Evolutionary conservation across 495 filamentous ascomycete species (phyloP).

Genomic region (Annulohypoxylon bovei): DNA sequence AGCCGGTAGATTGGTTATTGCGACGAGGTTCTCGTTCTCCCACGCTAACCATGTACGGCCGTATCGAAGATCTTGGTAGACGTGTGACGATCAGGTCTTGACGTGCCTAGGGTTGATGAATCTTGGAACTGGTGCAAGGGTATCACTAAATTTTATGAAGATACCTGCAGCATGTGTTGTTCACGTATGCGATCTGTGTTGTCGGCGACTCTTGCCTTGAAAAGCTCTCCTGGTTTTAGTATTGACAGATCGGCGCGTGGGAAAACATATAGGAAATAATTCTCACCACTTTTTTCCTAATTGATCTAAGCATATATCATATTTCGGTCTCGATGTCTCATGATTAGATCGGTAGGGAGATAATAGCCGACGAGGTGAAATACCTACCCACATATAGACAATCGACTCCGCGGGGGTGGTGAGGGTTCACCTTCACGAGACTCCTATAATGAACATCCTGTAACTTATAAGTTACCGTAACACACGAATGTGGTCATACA

Average conservation of each 20-base stretch:
- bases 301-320: not conserved
- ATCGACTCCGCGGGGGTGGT: not conserved
- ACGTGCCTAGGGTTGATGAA: constrained; percentile 33
- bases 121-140: constrained; percentile 34
- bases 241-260: too few species aligned
- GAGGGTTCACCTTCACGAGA: constrained; percentile 2
- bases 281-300: not conserved
- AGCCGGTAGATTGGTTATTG: constrained; percentile 20
- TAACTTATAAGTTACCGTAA: constrained; percentile 26
- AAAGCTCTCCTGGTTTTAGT: not conserved
- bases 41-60: constrained; percentile 36
- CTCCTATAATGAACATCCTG: constrained; percentile 8
- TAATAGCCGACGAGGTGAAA: not conserved
- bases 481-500: constrained; percentile 27
- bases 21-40: constrained; percentile 11
- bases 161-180: not conserved
- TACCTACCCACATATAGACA: too few species aligned
- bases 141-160: constrained; percentile 24
- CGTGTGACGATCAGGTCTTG: constrained; percentile 38
- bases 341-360: constrained; percentile 2
- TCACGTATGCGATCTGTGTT: not conserved
- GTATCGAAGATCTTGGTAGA: constrained; percentile 36
- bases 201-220: not conserved
- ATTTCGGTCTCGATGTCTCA: not conserved
- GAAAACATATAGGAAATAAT: not conserved